Conservation (phyloP, 768 basidiomycete genomes). For the Tulasnella sp. region DNA sequence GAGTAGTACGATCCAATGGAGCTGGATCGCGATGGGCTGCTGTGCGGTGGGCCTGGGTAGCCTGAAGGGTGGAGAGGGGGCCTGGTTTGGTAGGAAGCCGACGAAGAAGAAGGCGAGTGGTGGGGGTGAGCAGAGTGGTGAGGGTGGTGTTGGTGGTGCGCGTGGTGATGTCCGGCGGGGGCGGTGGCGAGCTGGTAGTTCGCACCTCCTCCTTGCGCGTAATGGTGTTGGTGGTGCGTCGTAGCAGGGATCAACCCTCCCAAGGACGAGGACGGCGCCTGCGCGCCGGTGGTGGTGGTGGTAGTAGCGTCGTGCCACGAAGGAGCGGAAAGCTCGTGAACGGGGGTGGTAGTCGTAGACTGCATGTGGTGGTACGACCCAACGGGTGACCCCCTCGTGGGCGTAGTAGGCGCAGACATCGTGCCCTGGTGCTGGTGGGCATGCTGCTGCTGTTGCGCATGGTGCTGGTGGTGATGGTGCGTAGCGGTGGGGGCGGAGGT, state of each 20-base stretch:
- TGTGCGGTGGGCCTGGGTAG: not conserved
- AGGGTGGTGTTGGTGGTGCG: too few species aligned
- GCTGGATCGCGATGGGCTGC: not conserved
- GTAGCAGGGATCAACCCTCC: not conserved
- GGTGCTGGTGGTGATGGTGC: not conserved
- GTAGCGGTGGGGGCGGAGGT: not conserved
- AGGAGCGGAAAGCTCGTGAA: not conserved
- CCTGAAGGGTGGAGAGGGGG: not conserved
- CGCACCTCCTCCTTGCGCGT: not conserved
- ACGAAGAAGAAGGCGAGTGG: not conserved
- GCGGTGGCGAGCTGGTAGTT: not conserved
- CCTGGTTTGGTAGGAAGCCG: not conserved
- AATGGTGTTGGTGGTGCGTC: not conserved
- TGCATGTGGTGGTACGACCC: not conserved
- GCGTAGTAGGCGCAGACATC: not conserved
- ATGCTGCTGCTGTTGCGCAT: not conserved
- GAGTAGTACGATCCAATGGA: not conserved
- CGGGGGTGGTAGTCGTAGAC: not conserved
- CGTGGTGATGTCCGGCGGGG: too few species aligned
- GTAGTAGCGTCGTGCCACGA: not conserved
- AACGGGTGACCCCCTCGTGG: not conserved
- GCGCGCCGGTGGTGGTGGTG: not conserved
- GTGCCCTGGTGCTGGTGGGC: not conserved
- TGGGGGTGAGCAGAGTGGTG: not conserved
- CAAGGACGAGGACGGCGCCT: not conserved